phyloP scores from a whole-genome alignment of 2,329 filamentous ascomycete species.

The Coniella vitis region DNA sequence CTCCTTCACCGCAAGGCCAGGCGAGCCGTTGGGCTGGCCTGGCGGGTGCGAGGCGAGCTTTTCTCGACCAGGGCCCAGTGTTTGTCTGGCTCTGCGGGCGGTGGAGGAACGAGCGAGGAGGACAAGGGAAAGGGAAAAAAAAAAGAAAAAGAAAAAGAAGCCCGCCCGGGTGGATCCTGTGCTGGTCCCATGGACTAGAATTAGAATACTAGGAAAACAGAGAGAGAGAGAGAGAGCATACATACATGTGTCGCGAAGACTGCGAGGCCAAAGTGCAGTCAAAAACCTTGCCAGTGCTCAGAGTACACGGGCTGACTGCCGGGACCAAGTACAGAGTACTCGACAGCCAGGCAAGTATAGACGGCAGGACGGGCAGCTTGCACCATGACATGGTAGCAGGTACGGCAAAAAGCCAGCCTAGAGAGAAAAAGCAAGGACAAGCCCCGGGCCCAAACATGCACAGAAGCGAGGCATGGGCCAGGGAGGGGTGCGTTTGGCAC shows the following conservation, averaged over 20 bases:
- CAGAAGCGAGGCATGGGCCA: constrained; percentile 9
- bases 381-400: neutral
- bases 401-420: too few species aligned
- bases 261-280: too few species aligned
- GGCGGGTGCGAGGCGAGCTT: constrained; percentile 19
- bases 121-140: constrained; percentile 17
- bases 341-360: constrained; percentile 9
- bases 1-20: constrained; percentile 25
- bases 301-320: too few species aligned
- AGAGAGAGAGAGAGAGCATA: neutral
- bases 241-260: too few species aligned
- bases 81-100: constrained; percentile 16
- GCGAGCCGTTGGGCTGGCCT: constrained; percentile 12
- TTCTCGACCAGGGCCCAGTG: constrained; percentile 20
- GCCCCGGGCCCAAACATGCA: constrained; percentile 7
- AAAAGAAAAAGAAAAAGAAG: constrained; percentile 15
- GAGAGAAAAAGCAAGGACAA: neutral
- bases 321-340: too few species aligned
- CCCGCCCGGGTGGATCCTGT: neutral
- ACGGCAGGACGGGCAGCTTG: constrained; percentile 1
- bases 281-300: too few species aligned
- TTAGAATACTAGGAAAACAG: constrained; percentile 2
- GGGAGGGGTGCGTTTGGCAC: constrained; percentile 3
- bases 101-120: constrained; percentile 31
- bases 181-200: constrained; percentile 14